Evolutionary conservation across 2,329 filamentous ascomycete species (phyloP).

Genomic region (Aspergillus brasiliensis): DNA sequence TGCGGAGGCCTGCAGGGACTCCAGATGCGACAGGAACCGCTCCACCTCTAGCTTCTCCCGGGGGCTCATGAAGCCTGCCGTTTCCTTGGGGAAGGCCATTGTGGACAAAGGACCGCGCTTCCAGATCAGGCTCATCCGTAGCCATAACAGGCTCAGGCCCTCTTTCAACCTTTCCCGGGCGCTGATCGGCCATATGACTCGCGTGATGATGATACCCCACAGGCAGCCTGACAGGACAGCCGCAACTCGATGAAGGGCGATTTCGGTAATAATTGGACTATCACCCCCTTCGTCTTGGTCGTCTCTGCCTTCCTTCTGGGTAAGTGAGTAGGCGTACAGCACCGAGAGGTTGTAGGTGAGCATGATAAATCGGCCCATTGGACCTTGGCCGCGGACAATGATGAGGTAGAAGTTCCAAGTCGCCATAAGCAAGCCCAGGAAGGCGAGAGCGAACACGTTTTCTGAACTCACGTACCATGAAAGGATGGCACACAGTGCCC

Average conservation of each 20-base stretch:
- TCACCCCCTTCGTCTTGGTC: conserved; percentile 84
- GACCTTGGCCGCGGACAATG: conserved; percentile 77
- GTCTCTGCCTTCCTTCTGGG: conserved; percentile 75
- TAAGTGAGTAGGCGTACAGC: conserved; percentile 89
- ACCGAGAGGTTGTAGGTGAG: conserved; percentile 95
- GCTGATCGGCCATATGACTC: conserved; percentile 90
- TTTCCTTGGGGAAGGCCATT: conserved; percentile 61
- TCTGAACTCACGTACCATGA: conserved; percentile 77
- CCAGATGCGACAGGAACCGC: conserved; percentile 72
- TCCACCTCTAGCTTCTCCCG: conserved; percentile 86
- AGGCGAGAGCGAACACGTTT: conserved; percentile 72
- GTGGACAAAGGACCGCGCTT: conserved; percentile 84
- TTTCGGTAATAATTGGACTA: conserved; percentile 82
- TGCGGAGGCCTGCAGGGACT: conserved; percentile 71
- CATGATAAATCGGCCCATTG: conserved; percentile 89
- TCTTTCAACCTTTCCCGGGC: conserved; percentile 86
- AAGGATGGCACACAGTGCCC: conserved; percentile 71
- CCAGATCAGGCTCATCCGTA: conserved; percentile 96
- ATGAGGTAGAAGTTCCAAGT: conserved; percentile 89
- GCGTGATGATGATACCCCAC: conserved; percentile 89
- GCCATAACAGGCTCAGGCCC: conserved; percentile 84
- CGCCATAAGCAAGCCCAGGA: conserved; percentile 79
- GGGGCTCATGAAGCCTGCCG: conserved; percentile 76
- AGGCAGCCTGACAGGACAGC: conserved; percentile 83
- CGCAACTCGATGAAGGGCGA: conserved; percentile 82